Base-by-base conservation (phyloP, 116 monocot species). In the Zostera marina region DNA sequence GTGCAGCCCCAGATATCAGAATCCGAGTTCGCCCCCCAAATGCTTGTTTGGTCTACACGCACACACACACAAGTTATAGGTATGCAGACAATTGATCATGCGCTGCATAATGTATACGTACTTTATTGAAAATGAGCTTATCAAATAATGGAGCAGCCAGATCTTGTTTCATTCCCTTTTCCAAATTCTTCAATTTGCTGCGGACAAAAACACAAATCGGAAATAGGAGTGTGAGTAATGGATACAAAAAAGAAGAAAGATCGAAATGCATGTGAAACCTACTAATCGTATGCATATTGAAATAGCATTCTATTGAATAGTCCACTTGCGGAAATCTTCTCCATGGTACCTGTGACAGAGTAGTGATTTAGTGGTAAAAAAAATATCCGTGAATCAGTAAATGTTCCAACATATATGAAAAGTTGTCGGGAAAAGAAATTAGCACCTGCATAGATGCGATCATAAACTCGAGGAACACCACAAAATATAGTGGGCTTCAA, bases 1-100 rank as follows among this genome's bases (percentile, higher is more conserved):
- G 94, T 41, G 94, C 94, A 52, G 94, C 88, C 45, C 94, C 94
- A 24, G 96, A 88, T 59, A 96, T 45, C 68, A 96, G 77, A 21
- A 96, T 60, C 26, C 96, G 81, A 41, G 77, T 68, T 41, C 82
- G 68, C 9, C 96, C 96, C 4, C 96, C 96, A 52, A 80, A 76
- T 62, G 71, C 78, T 88, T 85, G 82, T 59, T 77, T 80, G 22
- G 84, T 88, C 94, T 94, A 54, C 10, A 54, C n/a, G n/a, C n/a
- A n/a, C n/a, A n/a, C n/a, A n/a, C n/a, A n/a, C n/a, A n/a, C n/a
- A n/a, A n/a, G n/a, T n/a, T n/a, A n/a, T n/a, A n/a, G n/a, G n/a
- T n/a, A n/a, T n/a, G n/a, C n/a, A n/a, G n/a, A n/a, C n/a, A n/a
- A n/a, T n/a, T n/a, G n/a, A n/a, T n/a, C n/a, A n/a, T n/a, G n/a